These are phyloP conservation scores for Kalmusia sp. DNA, from an alignment of 2,329 filamentous ascomycete species.

Conservation along the genomic window DNA sequence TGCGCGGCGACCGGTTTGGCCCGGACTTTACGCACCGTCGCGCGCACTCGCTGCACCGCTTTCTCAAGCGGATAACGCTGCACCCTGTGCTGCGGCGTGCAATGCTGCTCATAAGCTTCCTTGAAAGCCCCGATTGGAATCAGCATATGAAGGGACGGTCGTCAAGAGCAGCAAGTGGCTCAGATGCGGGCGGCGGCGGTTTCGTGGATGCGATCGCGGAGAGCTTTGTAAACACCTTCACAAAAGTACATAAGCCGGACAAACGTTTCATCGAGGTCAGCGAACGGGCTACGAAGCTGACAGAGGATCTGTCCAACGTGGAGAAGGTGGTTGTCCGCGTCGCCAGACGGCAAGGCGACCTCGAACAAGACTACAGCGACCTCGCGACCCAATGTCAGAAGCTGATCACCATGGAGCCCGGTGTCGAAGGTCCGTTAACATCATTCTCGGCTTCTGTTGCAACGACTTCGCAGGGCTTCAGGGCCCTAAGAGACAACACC, in stretches of 20 bases:
- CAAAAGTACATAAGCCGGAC: conserved; percentile 94
- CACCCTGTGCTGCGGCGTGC: conserved; percentile 89
- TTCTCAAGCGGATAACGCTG: conserved; percentile 82
- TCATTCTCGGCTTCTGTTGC: conserved; percentile 88
- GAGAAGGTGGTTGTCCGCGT: conserved; percentile 96
- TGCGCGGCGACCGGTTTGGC: conserved; percentile 93
- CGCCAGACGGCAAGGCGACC: conserved; percentile 82
- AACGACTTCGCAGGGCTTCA: conserved; percentile 79
- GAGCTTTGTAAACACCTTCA: conserved; percentile 96
- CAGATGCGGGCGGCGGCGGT: conserved; percentile 60
- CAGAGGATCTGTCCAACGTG: conserved; percentile 87
- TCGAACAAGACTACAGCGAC: conserved; percentile 88
- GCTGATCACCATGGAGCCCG: conserved; percentile 86
- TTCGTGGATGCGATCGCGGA: conserved; percentile 97
- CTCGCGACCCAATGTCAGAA: conserved; percentile 95
- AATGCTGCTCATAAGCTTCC: conserved; percentile 82
- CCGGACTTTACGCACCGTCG: conserved; percentile 88
- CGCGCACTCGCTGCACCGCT: conserved; percentile 89
- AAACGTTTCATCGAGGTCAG: conserved; percentile 92
- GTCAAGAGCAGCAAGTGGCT: conserved; percentile 63
- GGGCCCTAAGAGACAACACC: conserved; percentile 84
- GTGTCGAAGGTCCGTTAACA: conserved; percentile 80
- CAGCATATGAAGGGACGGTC: conserved; percentile 86
- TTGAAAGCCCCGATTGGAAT: conserved; percentile 96
- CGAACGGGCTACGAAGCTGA: conserved; percentile 90